Evolutionary conservation across 2,329 filamentous ascomycete species (phyloP).

Genomic region (Penicillium sclerotiorum): DNA sequence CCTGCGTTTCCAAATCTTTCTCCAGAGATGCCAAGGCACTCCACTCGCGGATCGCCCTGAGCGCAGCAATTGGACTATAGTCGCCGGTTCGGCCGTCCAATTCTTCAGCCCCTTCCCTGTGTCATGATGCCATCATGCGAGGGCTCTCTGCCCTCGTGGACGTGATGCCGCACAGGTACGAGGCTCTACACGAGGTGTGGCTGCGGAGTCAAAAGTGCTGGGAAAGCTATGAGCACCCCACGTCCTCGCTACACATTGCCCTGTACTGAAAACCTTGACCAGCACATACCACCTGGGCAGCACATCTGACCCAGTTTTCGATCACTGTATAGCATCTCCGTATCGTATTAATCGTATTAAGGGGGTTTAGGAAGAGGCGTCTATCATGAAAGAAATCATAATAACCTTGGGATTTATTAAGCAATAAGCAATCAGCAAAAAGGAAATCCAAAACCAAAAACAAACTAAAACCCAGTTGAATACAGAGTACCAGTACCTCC

Average conservation of each 20-base stretch:
- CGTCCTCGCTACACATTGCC: no score
- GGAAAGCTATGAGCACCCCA: no score
- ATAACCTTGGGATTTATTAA: no score
- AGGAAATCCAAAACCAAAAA: no score
- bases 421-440: background rate
- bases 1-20: constrained; percentile 13
- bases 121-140: constrained; percentile 14
- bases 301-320: background rate
- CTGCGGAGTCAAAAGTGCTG: background rate
- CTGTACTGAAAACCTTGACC: constrained; percentile 13
- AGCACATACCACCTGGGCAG: no score
- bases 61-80: constrained; percentile 13
- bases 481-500: constrained; percentile 3
- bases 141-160: no score
- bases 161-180: no score
- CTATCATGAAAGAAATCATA: no score
- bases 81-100: constrained; percentile 14
- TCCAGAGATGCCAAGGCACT: constrained; percentile 10
- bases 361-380: no score
- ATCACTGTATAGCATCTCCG: background rate
- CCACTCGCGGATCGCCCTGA: constrained; percentile 10
- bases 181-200: background rate
- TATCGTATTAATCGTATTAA: background rate
- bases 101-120: constrained; percentile 15
- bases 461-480: background rate